Conservation (phyloP, 768 basidiomycete genomes). For the Mycena olivaceomarginata region DNA sequence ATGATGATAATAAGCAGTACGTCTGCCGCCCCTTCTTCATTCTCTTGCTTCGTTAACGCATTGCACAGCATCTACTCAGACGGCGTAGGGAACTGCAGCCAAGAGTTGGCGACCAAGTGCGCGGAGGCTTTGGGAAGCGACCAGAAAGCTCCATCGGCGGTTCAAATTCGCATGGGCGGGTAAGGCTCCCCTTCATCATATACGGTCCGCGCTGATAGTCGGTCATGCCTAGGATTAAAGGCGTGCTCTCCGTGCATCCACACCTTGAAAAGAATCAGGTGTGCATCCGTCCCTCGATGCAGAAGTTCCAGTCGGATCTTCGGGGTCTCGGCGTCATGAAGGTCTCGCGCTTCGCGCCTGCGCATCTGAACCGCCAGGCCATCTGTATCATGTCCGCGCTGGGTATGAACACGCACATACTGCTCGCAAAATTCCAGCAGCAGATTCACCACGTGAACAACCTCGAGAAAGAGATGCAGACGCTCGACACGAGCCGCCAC, state of each 20-base stretch:
- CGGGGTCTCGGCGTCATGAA: conserved; percentile 44
- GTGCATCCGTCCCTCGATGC: conserved; percentile 42
- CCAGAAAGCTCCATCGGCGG: conserved; percentile 34
- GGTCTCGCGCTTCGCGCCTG: conserved; percentile 39
- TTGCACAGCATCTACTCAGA: conserved; percentile 37
- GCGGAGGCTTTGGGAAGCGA: conserved; percentile 38
- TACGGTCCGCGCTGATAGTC: no score
- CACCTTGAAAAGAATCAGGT: conserved; percentile 38
- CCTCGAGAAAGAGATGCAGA: conserved; percentile 27
- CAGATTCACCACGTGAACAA: conserved; percentile 38
- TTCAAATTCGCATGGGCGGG: conserved; percentile 48
- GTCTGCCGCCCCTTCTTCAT: background rate
- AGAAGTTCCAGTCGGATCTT: conserved; percentile 38
- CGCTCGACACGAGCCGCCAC: conserved; percentile 36
- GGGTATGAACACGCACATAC: conserved; percentile 30
- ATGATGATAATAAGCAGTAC: conserved; percentile 25
- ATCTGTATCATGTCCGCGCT: conserved; percentile 41
- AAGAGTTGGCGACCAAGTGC: conserved; percentile 37
- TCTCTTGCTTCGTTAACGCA: background rate
- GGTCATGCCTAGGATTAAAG: conserved; percentile 31
- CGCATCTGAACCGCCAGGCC: conserved; percentile 47
- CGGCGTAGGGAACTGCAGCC: conserved; percentile 45
- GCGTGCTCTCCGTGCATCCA: conserved; percentile 44
- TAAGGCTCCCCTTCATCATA: background rate
- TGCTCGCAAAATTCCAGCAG: conserved; percentile 3